Base-by-base conservation (phyloP, 495 filamentous ascomycete species). In the Podospora pseudoanserina region DNA sequence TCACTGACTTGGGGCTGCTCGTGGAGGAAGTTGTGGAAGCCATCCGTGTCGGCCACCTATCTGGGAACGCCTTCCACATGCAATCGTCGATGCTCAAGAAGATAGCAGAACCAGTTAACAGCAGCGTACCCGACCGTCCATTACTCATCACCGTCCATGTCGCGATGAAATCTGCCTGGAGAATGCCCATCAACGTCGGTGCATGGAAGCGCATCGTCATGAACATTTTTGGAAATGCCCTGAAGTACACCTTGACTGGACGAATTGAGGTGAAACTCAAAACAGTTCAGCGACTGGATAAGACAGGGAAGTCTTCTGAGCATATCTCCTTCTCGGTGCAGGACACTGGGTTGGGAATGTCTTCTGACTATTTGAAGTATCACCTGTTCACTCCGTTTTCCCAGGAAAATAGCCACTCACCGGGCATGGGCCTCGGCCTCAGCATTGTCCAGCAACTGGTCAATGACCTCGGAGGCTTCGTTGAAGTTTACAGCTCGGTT, bases 211-310 rank as follows among this genome's bases (percentile, higher is more conserved):
- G 92, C 2, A 85, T 93, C 56, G 84, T 95, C 39, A 91, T 93
- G 89, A 94, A 96, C 71, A 69, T 94, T 1, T 89, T 92, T 65
- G 90, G 92, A 19, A 96, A 96, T 75, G 87, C 92, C 0, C 84
- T 94, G 71, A 96, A 96, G 71, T 94, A 92, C 70, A 93, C 89
- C 5, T 82, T 82, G 7, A 76, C 81, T 1, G 92, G 92, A 5
- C 87, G 81, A 63, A 89, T 96, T 34, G 83, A 83, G 5, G 77
- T 94, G 16, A 83, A 77, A 0, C 75, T 93, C 18, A 83, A 82
- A 56, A 58, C 67, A 2, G 58, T 62, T 4, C 65, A 62, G n/a
- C 63, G 58, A 19, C 39, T 54, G 0, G 70, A 73, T 53, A 72
- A 34, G 20, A 27, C 30, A 11, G 64, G 59, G 5, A 26, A 56